These are phyloP conservation scores for Penicillium cataractarum DNA, from an alignment of 495 filamentous ascomycete genomes.

Conservation along the genomic window DNA sequence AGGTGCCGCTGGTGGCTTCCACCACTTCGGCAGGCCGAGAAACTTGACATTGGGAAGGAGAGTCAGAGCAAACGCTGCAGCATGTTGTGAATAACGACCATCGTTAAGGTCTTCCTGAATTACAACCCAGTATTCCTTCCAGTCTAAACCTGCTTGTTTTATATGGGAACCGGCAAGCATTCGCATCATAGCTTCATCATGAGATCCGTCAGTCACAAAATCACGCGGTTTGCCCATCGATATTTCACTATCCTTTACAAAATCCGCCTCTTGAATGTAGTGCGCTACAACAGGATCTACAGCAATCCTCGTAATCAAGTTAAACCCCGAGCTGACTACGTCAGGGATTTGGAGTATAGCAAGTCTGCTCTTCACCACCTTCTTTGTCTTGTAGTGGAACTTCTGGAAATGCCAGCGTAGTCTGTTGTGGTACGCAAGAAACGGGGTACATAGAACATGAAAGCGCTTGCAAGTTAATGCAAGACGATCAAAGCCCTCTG, in stretches of 20 bases:
- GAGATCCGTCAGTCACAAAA: constrained; percentile 20
- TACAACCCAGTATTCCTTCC: constrained; percentile 37
- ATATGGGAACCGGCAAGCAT: constrained; percentile 38
- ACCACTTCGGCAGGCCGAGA: constrained; percentile 27
- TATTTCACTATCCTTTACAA: constrained; percentile 31
- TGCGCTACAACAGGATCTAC: constrained; percentile 38
- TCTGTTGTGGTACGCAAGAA: constrained; percentile 37
- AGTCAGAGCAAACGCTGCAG: constrained; percentile 39
- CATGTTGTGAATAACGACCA: constrained; percentile 37
- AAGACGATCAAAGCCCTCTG: constrained; percentile 45
- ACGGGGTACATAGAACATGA: constrained; percentile 27
- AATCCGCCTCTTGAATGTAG: constrained; percentile 37
- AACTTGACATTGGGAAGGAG: constrained; percentile 39
- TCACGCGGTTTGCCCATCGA: constrained; percentile 21
- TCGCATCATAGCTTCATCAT: constrained; percentile 29
- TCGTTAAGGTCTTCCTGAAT: constrained; percentile 32
- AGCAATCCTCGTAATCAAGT: constrained; percentile 36
- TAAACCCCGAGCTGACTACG: constrained; percentile 26
- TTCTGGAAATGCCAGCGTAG: constrained; percentile 37
- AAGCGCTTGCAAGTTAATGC: constrained; percentile 41
- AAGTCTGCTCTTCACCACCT: constrained; percentile 14
- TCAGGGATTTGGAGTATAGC: constrained; percentile 8
- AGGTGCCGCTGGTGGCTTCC: constrained; percentile 20
- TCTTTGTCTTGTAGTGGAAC: constrained; percentile 27
- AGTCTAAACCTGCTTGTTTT: constrained; percentile 38